Base-by-base conservation (phyloP, 495 filamentous ascomycete genomes). In the Aspergillus cristatus region DNA sequence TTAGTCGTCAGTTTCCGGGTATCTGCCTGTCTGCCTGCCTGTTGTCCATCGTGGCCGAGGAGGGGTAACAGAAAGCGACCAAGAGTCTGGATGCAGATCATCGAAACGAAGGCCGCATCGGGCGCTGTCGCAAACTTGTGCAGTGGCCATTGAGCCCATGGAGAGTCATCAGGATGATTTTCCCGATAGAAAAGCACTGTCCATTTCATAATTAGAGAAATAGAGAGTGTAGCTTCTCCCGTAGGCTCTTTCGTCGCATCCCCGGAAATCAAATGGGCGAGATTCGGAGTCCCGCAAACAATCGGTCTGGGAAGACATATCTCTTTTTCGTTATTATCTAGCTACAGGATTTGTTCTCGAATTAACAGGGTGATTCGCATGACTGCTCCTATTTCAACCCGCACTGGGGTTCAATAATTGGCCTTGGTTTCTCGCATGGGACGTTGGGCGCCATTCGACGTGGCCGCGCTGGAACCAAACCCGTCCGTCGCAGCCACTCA, bases 51-150 rank as follows among this genome's bases (percentile, higher is more conserved):
- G 22, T 44, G 40, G 30, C 32, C 25, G 48, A 46, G 43, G 50
- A 50, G 48, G 51, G 51, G 51, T 51, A 51, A 30, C 12, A 3
- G 11, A 30, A 6, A 30, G n/a, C 28, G 28, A 30, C 28, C 13
- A 30, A 54, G 35, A 48, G 47, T 51, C 47, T 48, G 42, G 47
- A 54, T 45, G 47, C 45, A 48, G 51, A 55, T 55, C 45, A 51
- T 48, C 40, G 8, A 51, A 55, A 50, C 46, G 42, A 54, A 38
- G n/a, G 40, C 46, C 49, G 38, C 45, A 51, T 54, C 50, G 43
- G 45, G 43, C 34, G 44, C 34, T 18, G 45, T 46, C 44, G 33
- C 47, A 37, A 35, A 32, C 46, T 46, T 41, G n/a, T n/a, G 28
- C 28, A 3, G 10, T n/a, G 28, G 13, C 11, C 28, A 30, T 30